phyloP scores from a whole-genome alignment of 1,284 basidiomycete genomes.

The Malassezia cuniculi region DNA sequence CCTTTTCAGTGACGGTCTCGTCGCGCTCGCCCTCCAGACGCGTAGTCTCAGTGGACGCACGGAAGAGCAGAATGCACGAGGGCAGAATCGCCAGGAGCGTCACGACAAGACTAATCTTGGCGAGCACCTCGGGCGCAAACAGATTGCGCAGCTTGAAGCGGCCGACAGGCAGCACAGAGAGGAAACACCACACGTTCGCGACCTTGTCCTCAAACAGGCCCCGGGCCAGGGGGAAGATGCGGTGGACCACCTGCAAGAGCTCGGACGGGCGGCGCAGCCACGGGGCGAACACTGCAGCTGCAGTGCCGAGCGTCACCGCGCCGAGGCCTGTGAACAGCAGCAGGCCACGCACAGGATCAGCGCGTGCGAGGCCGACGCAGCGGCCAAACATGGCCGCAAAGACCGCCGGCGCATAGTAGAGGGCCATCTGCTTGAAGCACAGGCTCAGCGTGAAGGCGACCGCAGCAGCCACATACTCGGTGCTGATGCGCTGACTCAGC shows the following conservation, averaged over 20 bases:
- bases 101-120: slow-evolving; percentile 43
- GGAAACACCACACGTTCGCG: slow-evolving; percentile 69
- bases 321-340: slow-evolving; percentile 60
- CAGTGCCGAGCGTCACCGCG: slow-evolving; percentile 49
- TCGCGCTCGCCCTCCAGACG: slow-evolving; percentile 31
- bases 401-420: slow-evolving; percentile 75
- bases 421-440: slow-evolving; percentile 86
- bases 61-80: slow-evolving; percentile 29
- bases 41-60: slow-evolving; percentile 28
- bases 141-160: slow-evolving; percentile 27
- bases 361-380: slow-evolving; percentile 63
- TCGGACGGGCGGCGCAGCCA: slow-evolving; percentile 57
- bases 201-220: slow-evolving; percentile 94
- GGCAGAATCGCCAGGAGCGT: slow-evolving; percentile 45
- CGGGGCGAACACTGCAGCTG: slow-evolving; percentile 60
- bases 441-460: slow-evolving; percentile 69
- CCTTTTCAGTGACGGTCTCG: slow-evolving; percentile 9
- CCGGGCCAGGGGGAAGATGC: slow-evolving; percentile 78
- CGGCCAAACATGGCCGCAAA: slow-evolving; percentile 43
- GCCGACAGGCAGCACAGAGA: slow-evolving; percentile 32
- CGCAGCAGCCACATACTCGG: slow-evolving; percentile 57
- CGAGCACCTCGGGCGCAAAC: slow-evolving; percentile 24
- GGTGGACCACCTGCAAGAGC: slow-evolving; percentile 54
- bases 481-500: slow-evolving; percentile 34
- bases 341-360: slow-evolving; percentile 54